Conservation (phyloP, 306 rosid genomes). For the Acacia melanoxylon region DNA sequence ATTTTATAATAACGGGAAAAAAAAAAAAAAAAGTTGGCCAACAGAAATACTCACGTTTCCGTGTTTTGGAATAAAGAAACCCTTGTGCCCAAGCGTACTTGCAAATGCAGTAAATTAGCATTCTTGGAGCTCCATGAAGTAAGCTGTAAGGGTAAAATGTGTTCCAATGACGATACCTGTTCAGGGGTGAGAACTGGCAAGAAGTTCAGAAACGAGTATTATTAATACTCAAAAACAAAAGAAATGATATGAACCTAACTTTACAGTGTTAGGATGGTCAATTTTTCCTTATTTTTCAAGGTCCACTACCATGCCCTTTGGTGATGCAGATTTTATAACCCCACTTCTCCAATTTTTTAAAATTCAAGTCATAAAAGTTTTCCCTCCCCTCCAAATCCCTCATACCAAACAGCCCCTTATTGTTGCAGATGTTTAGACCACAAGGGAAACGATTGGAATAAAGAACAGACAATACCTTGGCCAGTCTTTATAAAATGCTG, state of each 20-base stretch:
- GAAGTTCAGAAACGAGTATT: conserved; percentile 49
- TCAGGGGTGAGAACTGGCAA: conserved; percentile 86
- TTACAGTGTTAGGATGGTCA: conserved; percentile 11
- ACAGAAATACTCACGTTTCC: conserved; percentile 65
- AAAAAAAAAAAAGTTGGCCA: not conserved
- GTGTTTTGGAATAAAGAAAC: conserved; percentile 64
- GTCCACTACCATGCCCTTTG: conserved; percentile 3
- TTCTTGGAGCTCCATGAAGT: conserved; percentile 56
- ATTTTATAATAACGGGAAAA: not conserved
- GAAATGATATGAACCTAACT: not conserved
- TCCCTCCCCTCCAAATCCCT: no score
- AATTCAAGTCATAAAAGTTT: no score
- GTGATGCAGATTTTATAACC: not conserved
- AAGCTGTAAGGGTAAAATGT: conserved; percentile 63
- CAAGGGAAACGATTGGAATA: conserved; percentile 21
- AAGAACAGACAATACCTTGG: conserved; percentile 56
- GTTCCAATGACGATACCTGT: conserved; percentile 82
- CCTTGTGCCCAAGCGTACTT: conserved; percentile 65
- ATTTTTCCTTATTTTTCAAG: not conserved
- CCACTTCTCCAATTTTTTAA: no score
- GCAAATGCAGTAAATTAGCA: conserved; percentile 37
- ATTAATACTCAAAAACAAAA: conserved; percentile 28
- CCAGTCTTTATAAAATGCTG: conserved; percentile 68
- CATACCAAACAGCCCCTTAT: not conserved
- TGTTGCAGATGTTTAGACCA: not conserved